Base-by-base conservation (phyloP, 331 rosid genomes). In the Cydonia oblonga region DNA sequence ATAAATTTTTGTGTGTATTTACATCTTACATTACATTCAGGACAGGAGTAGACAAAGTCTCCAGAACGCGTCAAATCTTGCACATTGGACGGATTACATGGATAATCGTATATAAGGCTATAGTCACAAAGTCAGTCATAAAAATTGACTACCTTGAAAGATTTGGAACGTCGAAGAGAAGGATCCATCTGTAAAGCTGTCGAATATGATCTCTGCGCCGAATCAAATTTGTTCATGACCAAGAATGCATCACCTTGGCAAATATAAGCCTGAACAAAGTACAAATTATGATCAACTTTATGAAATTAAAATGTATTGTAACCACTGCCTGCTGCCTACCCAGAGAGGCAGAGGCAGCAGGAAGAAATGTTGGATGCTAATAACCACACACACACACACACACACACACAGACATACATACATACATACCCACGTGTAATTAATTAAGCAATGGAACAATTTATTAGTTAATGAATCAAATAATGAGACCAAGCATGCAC, bases 191-290 rank as follows among this genome's bases (percentile, higher is more conserved):
- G 81, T 74, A 87, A 75, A 77, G 95, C 76, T 71, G 81, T 75
- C 73, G 80, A 78, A 79, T 93, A 93, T 64, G 97, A 85, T 68
- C 76, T 88, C 64, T 87, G 87, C 30, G 98, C 95, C 62, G 73
- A 78, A 81, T 89, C 91, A 63, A 83, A 78, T 54, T 79, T 84
- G 56, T 77, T 71, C 86, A 86, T 66, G 33, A 86, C 86, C 85
- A 90, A 76, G 79, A 79, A 83, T 66, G 88, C 90, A 79, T 90
- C 96, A 23, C 98, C 98, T 82, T 81, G 87, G 75, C 95, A 85
- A 65, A 93, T 84, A 84, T 81, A 85, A 71, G 90, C 97, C 98
- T 90, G 90, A 35, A 9, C 79, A 86, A 70, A 81, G 52, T 30
- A 57, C 57, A 67, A 35, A 38, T 9, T 57, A 28, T 35, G 20